A percentile compares a stretch with the other conserved stretches of the same genome.
Conservation (phyloP, 2,329 filamentous ascomycete genomes). For the Ophiocordyceps unilateralis region DNA sequence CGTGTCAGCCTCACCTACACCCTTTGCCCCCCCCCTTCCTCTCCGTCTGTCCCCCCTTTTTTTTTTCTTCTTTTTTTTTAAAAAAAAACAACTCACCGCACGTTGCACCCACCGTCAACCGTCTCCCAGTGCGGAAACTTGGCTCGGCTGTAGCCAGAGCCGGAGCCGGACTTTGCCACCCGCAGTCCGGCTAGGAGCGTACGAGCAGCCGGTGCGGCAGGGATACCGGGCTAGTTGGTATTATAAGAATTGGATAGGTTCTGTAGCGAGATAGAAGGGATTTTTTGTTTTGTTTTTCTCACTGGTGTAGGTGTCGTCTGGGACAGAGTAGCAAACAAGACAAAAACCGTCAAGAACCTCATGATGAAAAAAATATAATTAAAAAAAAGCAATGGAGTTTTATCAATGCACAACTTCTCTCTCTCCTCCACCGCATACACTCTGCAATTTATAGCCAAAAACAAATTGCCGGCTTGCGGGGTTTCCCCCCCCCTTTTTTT, state of each 20-base stretch:
- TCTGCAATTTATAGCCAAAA: no score
- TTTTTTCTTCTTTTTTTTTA: no score
- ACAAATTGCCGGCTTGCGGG: no score
- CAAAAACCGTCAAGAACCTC: neutral
- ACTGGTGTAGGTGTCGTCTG: neutral
- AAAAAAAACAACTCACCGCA: slow-evolving; percentile 32
- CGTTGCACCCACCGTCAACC: slow-evolving; percentile 50
- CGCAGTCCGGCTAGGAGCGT: slow-evolving; percentile 40
- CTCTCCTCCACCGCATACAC: no score
- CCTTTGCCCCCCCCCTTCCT: neutral
- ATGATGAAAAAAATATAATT: neutral
- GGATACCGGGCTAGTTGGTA: slow-evolving; percentile 43
- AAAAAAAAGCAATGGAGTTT: no score
- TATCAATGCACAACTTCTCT: no score
- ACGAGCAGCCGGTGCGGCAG: slow-evolving; percentile 37
- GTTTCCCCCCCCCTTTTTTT: neutral
- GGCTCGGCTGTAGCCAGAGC: slow-evolving; percentile 43
- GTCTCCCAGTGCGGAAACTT: slow-evolving; percentile 59
- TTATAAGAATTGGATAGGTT: no score
- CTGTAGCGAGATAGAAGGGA: no score
- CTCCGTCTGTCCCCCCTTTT: no score
- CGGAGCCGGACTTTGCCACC: slow-evolving; percentile 35
- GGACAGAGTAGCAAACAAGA: neutral
- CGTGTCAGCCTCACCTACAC: neutral
- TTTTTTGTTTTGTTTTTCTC: no score